Conservation (phyloP, 2,329 filamentous ascomycete species). For the Periconia macrospinosa region DNA sequence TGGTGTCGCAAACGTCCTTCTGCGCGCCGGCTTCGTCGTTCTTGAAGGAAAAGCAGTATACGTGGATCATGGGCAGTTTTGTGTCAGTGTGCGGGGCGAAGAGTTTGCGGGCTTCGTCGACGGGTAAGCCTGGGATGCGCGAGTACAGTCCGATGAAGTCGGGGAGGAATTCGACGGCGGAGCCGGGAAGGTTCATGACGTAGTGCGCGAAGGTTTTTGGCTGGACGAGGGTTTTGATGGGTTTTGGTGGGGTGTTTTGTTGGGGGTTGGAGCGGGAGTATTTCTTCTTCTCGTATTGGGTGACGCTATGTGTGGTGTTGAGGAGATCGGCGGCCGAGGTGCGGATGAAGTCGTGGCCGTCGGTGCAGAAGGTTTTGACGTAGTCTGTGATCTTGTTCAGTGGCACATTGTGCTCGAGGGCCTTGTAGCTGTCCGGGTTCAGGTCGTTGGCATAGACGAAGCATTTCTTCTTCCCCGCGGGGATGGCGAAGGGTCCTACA, state of each 20-base stretch:
- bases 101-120: constrained; percentile 29
- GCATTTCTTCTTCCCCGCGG: constrained; percentile 83
- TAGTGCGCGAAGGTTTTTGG: constrained; percentile 86
- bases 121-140: constrained; percentile 46
- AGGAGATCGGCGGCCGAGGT: constrained; percentile 63
- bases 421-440: constrained; percentile 83
- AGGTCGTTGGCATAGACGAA: constrained; percentile 98
- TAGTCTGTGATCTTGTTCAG: constrained; percentile 77
- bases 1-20: constrained; percentile 65
- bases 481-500: constrained; percentile 91
- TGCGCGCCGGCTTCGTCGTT: constrained; percentile 66
- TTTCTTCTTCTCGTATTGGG: constrained; percentile 39
- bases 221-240: constrained; percentile 50
- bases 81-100: constrained; percentile 49
- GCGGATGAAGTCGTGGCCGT: constrained; percentile 80
- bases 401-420: constrained; percentile 68
- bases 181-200: constrained; percentile 96
- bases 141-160: constrained; percentile 78
- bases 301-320: constrained; percentile 55
- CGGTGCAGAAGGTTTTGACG: constrained; percentile 77
- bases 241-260: constrained; percentile 24
- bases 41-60: constrained; percentile 92
- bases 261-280: constrained; percentile 26
- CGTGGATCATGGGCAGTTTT: constrained; percentile 80
- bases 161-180: constrained; percentile 80